Evolutionary conservation across 2,329 filamentous ascomycete species (phyloP), one percentile per base, ranked within the genome.

Genomic region (Arthrobotrys musiformis): DNA sequence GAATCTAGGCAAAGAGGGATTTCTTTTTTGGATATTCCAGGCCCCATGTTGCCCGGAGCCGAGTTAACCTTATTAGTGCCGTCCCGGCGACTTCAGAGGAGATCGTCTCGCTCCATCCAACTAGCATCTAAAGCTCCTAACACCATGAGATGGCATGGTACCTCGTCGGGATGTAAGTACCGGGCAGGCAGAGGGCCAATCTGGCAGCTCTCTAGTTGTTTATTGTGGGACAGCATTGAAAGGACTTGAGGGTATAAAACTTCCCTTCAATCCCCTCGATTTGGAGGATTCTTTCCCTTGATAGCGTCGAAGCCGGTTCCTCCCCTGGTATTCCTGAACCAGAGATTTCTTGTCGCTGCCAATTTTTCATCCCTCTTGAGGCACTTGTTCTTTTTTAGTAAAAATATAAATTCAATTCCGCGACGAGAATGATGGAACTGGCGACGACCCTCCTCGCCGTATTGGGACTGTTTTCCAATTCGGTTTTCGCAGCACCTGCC

Each of bases 51-150:
- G 72, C 48, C 40, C 42, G 66, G 66, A 70, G 52, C 60, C 58
- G 60, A 77, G 58, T 69, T 76, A 76, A 77, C 73, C 73, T 70
- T 70, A 77, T 70, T 66, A 44, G 66, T 70, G 58, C 50, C 52
- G 66, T 50, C 61, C 70, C 66, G 64, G 66, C 48, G 52, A 61
- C 60, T 35, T n/a, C n/a, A 28, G 44, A 67, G 50, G 60, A 44
- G 66, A 61, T 66, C 61, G 66, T 66, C 60, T 62, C 58, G 64
- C 63, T 42, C 64, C 28, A 60, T 64, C 52, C 44, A 61, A 70
- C 67, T 61, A 44, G 60, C 52, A 62, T 77, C 66, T 67, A 42
- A 70, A 77, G 66, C 66, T 70, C 28, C 46, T 50, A 67, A 76
- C 46, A 37, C 63, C 64, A 64, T 33, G 44, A 46, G 19, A 56